A percentile compares a stretch with the other conserved stretches of the same genome.
Evolutionary conservation across 768 basidiomycete species (phyloP).

Genomic region (Leccinum incarnatum): DNA sequence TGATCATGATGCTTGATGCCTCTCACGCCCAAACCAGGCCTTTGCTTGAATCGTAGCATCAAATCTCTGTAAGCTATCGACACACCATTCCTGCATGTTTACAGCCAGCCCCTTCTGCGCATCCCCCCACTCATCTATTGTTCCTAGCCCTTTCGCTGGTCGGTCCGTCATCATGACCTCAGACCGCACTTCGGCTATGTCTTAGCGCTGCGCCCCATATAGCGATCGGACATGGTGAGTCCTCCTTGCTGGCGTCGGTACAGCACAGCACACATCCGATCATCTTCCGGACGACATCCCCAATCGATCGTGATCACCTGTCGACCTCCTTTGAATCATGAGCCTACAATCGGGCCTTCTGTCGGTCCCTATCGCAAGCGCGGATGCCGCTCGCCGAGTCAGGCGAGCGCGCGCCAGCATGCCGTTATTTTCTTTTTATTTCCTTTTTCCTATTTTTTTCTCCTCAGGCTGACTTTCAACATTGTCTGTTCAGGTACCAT

Average conservation of each 20-base stretch:
- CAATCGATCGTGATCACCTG: constrained; percentile 4
- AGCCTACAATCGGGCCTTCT: neutral
- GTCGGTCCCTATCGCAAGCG: neutral
- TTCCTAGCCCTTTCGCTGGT: neutral
- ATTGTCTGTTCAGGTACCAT: constrained; percentile 8
- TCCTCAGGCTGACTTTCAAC: constrained; percentile 9
- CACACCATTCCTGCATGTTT: constrained; percentile 25
- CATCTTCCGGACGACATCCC: neutral
- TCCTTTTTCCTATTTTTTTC: neutral
- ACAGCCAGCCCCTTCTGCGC: constrained; percentile 2
- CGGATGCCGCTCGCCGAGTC: neutral
- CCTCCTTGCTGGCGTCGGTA: neutral
- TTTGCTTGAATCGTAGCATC: constrained; percentile 1
- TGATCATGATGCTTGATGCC: neutral
- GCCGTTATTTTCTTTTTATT: constrained; percentile 5
- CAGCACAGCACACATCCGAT: neutral
- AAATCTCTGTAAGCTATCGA: constrained; percentile 12
- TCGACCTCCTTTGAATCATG: constrained; percentile 6
- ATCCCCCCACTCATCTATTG: neutral
- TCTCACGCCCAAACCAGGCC: constrained; percentile 10
- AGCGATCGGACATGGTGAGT: neutral
- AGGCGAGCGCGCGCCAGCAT: constrained; percentile 7
- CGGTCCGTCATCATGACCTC: neutral
- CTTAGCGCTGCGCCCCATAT: neutral
- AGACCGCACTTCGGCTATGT: neutral